phyloP scores from a whole-genome alignment of 1,284 basidiomycete species.

The Marasmius tenuissimus region DNA sequence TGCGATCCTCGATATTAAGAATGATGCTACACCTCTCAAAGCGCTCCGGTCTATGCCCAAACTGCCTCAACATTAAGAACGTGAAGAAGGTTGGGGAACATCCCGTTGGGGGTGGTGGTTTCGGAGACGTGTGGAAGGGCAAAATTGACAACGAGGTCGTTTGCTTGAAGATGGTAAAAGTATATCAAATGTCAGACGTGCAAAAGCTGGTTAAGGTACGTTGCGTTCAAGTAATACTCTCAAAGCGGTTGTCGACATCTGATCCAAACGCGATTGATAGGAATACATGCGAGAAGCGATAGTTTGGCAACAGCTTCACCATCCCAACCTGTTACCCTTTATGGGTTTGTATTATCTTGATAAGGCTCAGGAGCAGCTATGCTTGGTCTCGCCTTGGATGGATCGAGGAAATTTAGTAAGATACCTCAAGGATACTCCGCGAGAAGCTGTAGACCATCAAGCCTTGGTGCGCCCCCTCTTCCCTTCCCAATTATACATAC shows the following conservation, averaged over 20 bases:
- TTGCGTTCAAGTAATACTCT: neutral
- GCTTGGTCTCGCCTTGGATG: constrained; percentile 28
- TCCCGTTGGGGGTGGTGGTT: constrained; percentile 1
- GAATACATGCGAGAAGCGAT: neutral
- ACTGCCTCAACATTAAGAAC: neutral
- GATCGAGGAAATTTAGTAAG: constrained; percentile 30
- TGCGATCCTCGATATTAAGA: neutral
- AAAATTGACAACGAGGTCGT: neutral
- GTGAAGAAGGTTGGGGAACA: neutral
- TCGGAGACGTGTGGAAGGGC: constrained; percentile 6
- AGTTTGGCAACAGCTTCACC: no score
- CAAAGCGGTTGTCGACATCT: no score
- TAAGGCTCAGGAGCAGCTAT: neutral
- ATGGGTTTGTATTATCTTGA: neutral
- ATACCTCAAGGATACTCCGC: constrained; percentile 21
- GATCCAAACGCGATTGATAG: neutral
- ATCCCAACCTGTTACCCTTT: neutral
- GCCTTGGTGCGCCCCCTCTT: constrained; percentile 20
- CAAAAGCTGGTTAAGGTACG: neutral
- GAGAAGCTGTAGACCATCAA: constrained; percentile 16
- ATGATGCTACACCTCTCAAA: constrained; percentile 1
- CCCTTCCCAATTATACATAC: neutral
- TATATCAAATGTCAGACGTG: neutral
- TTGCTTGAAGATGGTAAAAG: constrained; percentile 2
- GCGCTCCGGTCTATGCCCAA: neutral